Evolutionary conservation across 2,329 filamentous ascomycete genomes (phyloP).

Genomic region (Hymenoscyphus linearis): DNA sequence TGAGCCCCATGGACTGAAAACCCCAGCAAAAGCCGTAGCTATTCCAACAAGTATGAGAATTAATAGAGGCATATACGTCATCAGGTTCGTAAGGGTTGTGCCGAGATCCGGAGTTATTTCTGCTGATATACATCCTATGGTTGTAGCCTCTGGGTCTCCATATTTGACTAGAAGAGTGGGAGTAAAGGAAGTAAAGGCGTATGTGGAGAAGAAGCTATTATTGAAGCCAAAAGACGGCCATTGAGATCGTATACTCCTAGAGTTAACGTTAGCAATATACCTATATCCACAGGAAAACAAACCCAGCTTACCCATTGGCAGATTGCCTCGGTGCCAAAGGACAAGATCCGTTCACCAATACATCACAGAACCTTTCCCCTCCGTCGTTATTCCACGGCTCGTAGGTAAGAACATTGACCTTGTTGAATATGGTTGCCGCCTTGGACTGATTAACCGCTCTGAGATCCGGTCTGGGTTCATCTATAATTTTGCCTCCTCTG

Average conservation of each 20-base stretch:
- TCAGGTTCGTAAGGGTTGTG: conserved; percentile 55
- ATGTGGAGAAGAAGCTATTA: conserved; percentile 73
- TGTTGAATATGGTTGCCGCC: conserved; percentile 67
- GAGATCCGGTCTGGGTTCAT: conserved; percentile 36
- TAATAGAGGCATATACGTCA: conserved; percentile 72
- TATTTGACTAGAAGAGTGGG: conserved; percentile 70
- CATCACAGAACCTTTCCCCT: conserved; percentile 60
- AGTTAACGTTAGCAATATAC: conserved; percentile 9
- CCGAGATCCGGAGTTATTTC: conserved; percentile 81
- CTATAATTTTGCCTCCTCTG: conserved; percentile 69
- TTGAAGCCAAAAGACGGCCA: conserved; percentile 65
- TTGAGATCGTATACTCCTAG: conserved; percentile 2
- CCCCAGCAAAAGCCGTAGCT: conserved; percentile 77
- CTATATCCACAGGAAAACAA: background rate
- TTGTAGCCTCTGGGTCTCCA: conserved; percentile 57
- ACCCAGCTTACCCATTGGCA: conserved; percentile 41
- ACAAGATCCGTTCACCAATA: conserved; percentile 58
- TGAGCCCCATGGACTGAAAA: conserved; percentile 91
- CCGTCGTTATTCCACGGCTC: conserved; percentile 53
- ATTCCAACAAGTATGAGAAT: conserved; percentile 75
- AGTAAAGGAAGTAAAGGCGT: conserved; percentile 78
- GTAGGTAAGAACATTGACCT: conserved; percentile 72
- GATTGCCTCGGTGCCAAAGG: conserved; percentile 71
- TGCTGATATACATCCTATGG: conserved; percentile 76
- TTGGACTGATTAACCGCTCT: conserved; percentile 37